Percentiles rank a stretch among this genome's conserved stretches.
Conservation (phyloP, 192 early-diverging fungal species). For the Funneliformis geosporum region DNA sequence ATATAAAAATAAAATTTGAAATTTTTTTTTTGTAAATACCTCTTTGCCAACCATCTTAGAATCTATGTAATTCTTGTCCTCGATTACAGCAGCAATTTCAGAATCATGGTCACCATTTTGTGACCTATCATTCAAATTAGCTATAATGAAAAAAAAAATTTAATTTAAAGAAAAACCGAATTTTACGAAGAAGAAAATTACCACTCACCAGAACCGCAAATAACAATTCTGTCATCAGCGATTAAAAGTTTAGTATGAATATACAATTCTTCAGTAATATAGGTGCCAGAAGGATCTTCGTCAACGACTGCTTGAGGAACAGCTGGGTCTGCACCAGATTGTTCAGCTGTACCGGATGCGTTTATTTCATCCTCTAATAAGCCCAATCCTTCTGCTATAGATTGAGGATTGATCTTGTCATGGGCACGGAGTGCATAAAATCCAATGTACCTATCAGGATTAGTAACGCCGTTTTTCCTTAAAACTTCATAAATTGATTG, state of each 20-base stretch:
- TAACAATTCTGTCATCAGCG: constrained; percentile 78
- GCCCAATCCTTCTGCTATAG: constrained; percentile 23
- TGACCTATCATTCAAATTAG: constrained; percentile 88
- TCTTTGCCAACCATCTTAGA: constrained; percentile 72
- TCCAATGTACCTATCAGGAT: constrained; percentile 65
- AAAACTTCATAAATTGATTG: constrained; percentile 68
- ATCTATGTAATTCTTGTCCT: constrained; percentile 69
- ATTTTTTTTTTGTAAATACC: constrained; percentile 17
- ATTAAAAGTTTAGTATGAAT: constrained; percentile 90
- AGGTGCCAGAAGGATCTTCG: constrained; percentile 29
- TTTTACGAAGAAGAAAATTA: not conserved
- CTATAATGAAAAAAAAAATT: constrained; percentile 30
- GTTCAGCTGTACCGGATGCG: not conserved
- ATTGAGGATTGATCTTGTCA: constrained; percentile 61
- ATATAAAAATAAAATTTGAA: not conserved
- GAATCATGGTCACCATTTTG: constrained; percentile 83
- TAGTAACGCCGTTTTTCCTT: constrained; percentile 52
- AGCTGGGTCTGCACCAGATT: not conserved
- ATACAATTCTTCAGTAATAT: constrained; percentile 82
- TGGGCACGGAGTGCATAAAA: constrained; percentile 81
- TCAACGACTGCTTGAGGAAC: not conserved
- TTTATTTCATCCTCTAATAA: not conserved
- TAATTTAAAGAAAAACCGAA: not conserved
- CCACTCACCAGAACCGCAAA: constrained; percentile 68
- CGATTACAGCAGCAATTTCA: constrained; percentile 85